Percentiles rank a stretch among this genome's conserved stretches.
phyloP scores from a whole-genome alignment of 305 asterid species.

The Salvia sclarea region DNA sequence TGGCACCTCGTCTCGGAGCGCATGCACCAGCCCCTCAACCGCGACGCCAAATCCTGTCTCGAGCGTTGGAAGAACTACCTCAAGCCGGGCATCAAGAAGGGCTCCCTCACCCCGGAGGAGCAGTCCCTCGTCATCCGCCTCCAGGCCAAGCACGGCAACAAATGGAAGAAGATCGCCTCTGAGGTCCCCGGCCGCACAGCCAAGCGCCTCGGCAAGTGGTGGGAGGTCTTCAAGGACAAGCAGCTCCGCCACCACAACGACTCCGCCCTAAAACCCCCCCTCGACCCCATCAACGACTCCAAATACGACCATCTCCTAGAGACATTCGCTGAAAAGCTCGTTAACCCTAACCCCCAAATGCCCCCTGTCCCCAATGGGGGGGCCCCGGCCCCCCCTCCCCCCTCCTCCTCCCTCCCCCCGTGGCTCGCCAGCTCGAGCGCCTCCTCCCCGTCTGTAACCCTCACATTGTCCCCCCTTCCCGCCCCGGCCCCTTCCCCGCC shows the following conservation, averaged over 20 bases:
- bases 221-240: constrained; percentile 74
- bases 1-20: constrained; percentile 67
- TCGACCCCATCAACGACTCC: constrained; percentile 51
- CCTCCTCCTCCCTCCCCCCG: constrained; percentile 62
- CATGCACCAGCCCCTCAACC: constrained; percentile 51
- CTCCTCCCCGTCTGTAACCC: constrained; percentile 69
- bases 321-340: constrained; percentile 66
- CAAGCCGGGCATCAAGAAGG: constrained; percentile 70
- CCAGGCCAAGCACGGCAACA: constrained; percentile 71
- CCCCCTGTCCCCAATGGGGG: background rate
- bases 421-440: constrained; percentile 58
- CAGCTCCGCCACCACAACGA: constrained; percentile 53
- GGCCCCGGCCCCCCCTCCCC: background rate
- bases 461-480: constrained; percentile 63
- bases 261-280: constrained; percentile 8
- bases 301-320: constrained; percentile 58
- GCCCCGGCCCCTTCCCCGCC: constrained; percentile 39
- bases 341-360: constrained; percentile 20
- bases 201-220: constrained; percentile 64
- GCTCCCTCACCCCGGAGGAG: constrained; percentile 59
- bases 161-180: constrained; percentile 73
- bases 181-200: constrained; percentile 70
- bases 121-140: constrained; percentile 58
- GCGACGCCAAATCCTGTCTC: constrained; percentile 67
- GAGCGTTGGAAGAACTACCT: constrained; percentile 82